Evolutionary conservation across 805 yeast genomes (phyloP), one percentile per base, ranked within the genome.

Genomic region (Wickerhamomyces silvicola): DNA sequence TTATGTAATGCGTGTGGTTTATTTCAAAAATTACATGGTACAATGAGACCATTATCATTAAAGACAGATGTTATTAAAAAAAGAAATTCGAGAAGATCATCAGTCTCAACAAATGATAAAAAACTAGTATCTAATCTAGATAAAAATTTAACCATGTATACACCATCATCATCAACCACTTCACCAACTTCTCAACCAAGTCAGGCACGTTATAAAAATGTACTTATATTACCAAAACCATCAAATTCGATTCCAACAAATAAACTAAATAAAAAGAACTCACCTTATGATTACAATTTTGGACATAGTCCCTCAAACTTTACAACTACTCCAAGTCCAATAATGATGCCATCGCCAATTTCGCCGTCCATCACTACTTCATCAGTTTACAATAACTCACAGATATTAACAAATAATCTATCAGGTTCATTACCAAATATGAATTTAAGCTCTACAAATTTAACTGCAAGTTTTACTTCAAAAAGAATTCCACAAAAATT

Each of bases 1-100:
- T 62, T 90, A 39, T 88, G 97, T 59, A 88, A 88, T 56, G 97
- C 97, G 0, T 88, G 97, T 61, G 97, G 97, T 0, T 64, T 90
- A 42, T 88, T 88, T 50, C 68, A 82, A 46, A 90, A 90, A 56
- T 64, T 88, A 14, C 97, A 90, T 50, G 97, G 97, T 7, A 90
- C 85, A 4, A 92, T 83, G 38, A 64, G 97, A 35, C 97, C 97
- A 1, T 65, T 88, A 31, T 79, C 92, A 13, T 66, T 87, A 48
- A 87, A 88, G 52, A 85, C 96, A 0, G 96, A 88, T 54, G 88
- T 86, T 3, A 88, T 90, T 40, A 87, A 87, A 58, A 84, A 86
- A 56, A 69, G 97, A 42, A 56, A 56, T 30, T 50, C 58, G 12
- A 53, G 57, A 37, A 47, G 54, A 22, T 42, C 50, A 19, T 40